A percentile compares a stretch with the other conserved stretches of the same genome.
These are phyloP conservation scores for Pleurostoma richardsiae DNA, from an alignment of 2,329 filamentous ascomycete species.

Conservation along the genomic window DNA sequence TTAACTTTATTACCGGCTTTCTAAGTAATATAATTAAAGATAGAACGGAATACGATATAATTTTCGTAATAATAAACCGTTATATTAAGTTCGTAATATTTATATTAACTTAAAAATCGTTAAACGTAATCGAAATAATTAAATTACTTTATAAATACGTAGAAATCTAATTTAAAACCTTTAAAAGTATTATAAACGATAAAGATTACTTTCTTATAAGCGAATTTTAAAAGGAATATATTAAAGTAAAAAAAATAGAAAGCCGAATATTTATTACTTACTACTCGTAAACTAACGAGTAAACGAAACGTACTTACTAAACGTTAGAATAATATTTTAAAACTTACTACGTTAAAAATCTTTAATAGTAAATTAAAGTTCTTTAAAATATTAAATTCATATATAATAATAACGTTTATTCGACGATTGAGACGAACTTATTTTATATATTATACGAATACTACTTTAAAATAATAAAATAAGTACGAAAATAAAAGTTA, in stretches of 20 bases:
- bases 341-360: background rate
- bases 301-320: background rate
- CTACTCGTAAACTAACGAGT: background rate
- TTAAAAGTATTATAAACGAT: background rate
- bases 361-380: background rate
- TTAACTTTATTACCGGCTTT: background rate
- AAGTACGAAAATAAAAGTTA: background rate
- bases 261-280: background rate
- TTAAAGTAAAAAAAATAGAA: background rate
- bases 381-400: background rate
- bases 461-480: background rate
- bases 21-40: background rate
- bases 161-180: background rate
- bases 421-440: background rate
- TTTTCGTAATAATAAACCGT: background rate
- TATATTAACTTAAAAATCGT: background rate
- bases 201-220: background rate
- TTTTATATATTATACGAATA: background rate
- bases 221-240: background rate
- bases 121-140: background rate
- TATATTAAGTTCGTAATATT: background rate
- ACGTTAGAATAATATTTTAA: background rate
- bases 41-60: background rate
- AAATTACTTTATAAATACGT: background rate
- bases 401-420: background rate